phyloP scores from a whole-genome alignment of 2,329 filamentous ascomycete species.

The Nothophaeocryptopus gaeumannii region DNA sequence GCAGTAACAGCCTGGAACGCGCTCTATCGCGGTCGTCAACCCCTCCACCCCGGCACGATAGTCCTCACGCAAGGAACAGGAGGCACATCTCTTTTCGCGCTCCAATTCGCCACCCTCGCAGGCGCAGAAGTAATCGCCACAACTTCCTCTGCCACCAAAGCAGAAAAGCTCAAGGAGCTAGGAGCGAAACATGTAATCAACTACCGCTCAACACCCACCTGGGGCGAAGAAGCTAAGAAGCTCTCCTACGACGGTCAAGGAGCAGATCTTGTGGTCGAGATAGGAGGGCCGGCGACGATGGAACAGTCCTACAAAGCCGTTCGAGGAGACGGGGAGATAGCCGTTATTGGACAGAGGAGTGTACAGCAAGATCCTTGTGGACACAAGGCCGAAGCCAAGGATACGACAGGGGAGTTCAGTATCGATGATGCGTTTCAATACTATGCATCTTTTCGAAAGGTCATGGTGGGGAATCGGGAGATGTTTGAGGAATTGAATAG shows the following conservation, averaged over 20 bases:
- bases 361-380: neutral
- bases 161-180: constrained; percentile 31
- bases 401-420: no score
- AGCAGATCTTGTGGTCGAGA: constrained; percentile 59
- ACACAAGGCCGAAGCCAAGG: no score
- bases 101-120: constrained; percentile 51
- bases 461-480: no score
- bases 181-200: constrained; percentile 55
- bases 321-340: neutral
- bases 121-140: constrained; percentile 56
- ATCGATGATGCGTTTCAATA: no score
- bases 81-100: constrained; percentile 61
- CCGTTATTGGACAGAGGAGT: neutral
- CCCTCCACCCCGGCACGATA: constrained; percentile 26
- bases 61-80: constrained; percentile 66
- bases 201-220: constrained; percentile 48
- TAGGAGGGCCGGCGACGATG: constrained; percentile 34
- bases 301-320: neutral
- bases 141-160: constrained; percentile 49
- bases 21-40: constrained; percentile 52
- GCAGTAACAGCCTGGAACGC: constrained; percentile 52
- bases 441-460: no score
- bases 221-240: constrained; percentile 49
- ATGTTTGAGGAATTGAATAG: no score
- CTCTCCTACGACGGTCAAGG: constrained; percentile 47